Evolutionary conservation across 345 rosid genomes (phyloP).

Genomic region (Hibiscus syriacus): DNA sequence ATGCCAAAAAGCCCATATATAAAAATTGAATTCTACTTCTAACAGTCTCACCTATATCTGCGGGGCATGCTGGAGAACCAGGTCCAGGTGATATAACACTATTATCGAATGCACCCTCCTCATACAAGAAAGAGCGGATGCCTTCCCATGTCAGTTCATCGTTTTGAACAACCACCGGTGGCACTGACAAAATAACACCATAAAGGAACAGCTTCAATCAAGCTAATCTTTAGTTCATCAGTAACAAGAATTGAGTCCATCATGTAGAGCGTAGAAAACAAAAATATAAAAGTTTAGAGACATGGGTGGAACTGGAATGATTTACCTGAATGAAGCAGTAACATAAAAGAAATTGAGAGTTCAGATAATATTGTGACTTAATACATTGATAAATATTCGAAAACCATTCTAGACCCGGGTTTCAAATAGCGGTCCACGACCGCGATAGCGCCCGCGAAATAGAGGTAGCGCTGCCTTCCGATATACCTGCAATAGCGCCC

Average conservation of each 20-base stretch:
- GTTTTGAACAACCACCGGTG: conserved; percentile 80
- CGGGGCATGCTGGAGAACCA: conserved; percentile 77
- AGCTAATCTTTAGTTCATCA: neutral
- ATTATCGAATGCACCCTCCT: conserved; percentile 73
- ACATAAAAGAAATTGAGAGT: too few species aligned
- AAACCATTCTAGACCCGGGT: neutral
- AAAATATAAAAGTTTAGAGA: neutral
- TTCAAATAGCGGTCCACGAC: too few species aligned
- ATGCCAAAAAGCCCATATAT: neutral
- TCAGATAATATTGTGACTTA: neutral
- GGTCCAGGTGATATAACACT: conserved; percentile 97
- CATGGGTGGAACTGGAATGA: neutral
- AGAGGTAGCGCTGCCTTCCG: too few species aligned
- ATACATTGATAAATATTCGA: too few species aligned
- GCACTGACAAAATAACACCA: conserved; percentile 36
- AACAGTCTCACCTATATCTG: conserved; percentile 60
- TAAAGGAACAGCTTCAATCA: conserved; percentile 5
- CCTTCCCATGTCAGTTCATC: conserved; percentile 89
- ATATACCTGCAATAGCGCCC: too few species aligned
- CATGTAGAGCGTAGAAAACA: neutral
- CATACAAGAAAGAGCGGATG: conserved; percentile 43
- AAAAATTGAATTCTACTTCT: neutral
- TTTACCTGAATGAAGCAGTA: too few species aligned
- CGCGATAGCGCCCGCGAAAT: too few species aligned
- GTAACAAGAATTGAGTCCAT: neutral